Evolutionary conservation across 176 grass and related monocot genomes (phyloP).

Genomic region (Oryza meyeriana): DNA sequence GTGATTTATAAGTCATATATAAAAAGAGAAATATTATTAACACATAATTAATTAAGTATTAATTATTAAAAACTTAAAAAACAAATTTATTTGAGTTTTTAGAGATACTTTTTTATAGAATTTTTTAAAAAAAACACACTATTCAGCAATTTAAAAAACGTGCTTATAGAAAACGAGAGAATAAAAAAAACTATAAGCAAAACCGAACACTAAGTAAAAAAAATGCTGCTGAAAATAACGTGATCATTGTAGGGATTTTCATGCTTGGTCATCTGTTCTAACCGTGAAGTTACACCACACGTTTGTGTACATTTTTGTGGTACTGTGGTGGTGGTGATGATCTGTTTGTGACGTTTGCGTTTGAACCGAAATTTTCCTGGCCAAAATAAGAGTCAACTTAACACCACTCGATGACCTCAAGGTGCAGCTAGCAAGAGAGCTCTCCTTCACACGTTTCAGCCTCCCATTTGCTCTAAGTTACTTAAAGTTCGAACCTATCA

Average conservation of each 20-base stretch:
- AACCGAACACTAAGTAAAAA: too few species aligned
- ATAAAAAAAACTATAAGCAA: too few species aligned
- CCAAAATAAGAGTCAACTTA: slow-evolving; percentile 33
- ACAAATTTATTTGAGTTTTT: too few species aligned
- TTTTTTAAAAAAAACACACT: too few species aligned
- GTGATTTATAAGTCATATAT: too few species aligned
- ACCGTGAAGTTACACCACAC: not conserved
- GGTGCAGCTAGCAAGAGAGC: not conserved
- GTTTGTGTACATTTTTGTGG: not conserved
- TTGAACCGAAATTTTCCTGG: not conserved
- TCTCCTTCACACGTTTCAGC: slow-evolving; percentile 13
- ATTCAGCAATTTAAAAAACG: too few species aligned
- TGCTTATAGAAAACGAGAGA: too few species aligned
- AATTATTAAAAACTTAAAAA: too few species aligned
- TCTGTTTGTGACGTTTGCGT: not conserved
- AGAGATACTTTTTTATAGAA: too few species aligned
- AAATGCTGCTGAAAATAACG: not conserved
- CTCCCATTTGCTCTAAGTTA: slow-evolving; percentile 8
- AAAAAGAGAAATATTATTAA: too few species aligned
- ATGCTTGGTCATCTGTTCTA: slow-evolving; percentile 4
- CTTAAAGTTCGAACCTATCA: not conserved
- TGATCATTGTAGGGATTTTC: not conserved
- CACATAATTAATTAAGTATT: too few species aligned
- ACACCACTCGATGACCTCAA: not conserved
- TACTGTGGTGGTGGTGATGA: not conserved